Evolutionary conservation across 2,329 filamentous ascomycete species (phyloP).

Genomic region (Cryphonectria naterciae): DNA sequence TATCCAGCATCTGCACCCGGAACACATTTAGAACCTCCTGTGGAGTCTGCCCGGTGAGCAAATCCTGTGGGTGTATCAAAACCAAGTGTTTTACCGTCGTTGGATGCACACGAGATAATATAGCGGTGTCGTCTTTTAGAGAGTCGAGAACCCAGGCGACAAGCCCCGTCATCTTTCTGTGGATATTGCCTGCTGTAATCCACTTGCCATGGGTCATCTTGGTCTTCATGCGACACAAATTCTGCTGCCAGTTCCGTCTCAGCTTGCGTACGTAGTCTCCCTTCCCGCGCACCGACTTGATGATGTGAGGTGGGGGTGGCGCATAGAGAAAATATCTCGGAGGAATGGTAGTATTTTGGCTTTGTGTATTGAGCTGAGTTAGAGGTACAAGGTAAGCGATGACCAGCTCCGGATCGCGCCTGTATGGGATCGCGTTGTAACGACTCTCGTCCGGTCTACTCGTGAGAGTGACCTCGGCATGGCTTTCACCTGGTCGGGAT

Average conservation of each 20-base stretch:
- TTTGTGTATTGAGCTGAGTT: constrained; percentile 15
- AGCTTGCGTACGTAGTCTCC: constrained; percentile 12
- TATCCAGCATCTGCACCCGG: constrained; percentile 15
- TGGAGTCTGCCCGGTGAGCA: constrained; percentile 15
- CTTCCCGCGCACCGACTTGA: constrained; percentile 10
- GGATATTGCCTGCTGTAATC: constrained; percentile 3
- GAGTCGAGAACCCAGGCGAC: not conserved
- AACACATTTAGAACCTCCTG: constrained; percentile 19
- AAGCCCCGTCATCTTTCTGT: not conserved
- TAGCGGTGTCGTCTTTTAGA: not conserved
- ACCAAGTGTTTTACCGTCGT: constrained; percentile 19
- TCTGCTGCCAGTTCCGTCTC: constrained; percentile 19
- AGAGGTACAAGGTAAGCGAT: constrained; percentile 23
- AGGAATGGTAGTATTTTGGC: not conserved
- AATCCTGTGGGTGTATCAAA: constrained; percentile 22
- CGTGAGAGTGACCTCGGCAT: not conserved
- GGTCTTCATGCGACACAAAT: constrained; percentile 10
- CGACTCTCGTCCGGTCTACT: not conserved
- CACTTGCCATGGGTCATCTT: constrained; percentile 6
- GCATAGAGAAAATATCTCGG: constrained; percentile 22
- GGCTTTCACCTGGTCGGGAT: not conserved
- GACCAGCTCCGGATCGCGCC: constrained; percentile 16
- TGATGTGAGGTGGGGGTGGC: constrained; percentile 17
- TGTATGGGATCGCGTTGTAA: constrained; percentile 21
- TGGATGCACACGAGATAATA: constrained; percentile 19